Evolutionary conservation across 2,329 filamentous ascomycete genomes (phyloP).

Genomic region (Sclerotinia borealis): DNA sequence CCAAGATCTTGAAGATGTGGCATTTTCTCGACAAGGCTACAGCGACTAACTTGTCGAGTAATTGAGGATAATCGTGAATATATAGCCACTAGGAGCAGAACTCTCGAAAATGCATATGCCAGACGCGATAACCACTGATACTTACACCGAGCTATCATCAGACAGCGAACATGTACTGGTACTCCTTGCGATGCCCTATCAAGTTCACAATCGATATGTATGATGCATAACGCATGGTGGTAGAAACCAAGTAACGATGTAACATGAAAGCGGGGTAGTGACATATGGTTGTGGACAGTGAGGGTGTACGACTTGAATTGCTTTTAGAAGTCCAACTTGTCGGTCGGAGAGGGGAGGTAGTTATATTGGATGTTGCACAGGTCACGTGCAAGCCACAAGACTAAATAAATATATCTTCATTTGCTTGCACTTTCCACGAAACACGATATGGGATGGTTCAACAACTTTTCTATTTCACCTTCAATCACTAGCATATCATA

Average conservation of each 20-base stretch:
- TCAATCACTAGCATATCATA: not conserved
- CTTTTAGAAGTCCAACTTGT: too few relatives aligned
- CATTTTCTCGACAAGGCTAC: not conserved
- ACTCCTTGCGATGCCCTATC: too few relatives aligned
- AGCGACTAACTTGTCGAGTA: not conserved
- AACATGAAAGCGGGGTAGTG: not conserved
- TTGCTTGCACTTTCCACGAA: not conserved
- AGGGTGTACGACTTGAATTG: too few relatives aligned
- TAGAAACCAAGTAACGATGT: too few relatives aligned
- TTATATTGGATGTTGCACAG: not conserved
- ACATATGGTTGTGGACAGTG: not conserved
- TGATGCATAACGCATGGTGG: not conserved
- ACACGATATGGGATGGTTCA: too few relatives aligned
- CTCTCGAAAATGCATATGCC: not conserved
- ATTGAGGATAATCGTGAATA: not conserved
- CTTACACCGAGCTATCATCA: not conserved
- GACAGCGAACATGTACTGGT: not conserved
- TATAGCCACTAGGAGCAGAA: not conserved
- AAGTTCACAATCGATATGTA: not conserved
- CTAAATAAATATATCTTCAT: too few relatives aligned
- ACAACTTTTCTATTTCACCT: not conserved
- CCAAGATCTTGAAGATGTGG: not conserved
- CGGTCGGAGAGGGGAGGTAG: not conserved
- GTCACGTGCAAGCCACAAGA: not conserved
- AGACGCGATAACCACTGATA: not conserved